Evolutionary conservation across 176 grass and related monocot species (phyloP), one percentile per base, ranked within the genome.

Genomic region (Triticum monococcum): DNA sequence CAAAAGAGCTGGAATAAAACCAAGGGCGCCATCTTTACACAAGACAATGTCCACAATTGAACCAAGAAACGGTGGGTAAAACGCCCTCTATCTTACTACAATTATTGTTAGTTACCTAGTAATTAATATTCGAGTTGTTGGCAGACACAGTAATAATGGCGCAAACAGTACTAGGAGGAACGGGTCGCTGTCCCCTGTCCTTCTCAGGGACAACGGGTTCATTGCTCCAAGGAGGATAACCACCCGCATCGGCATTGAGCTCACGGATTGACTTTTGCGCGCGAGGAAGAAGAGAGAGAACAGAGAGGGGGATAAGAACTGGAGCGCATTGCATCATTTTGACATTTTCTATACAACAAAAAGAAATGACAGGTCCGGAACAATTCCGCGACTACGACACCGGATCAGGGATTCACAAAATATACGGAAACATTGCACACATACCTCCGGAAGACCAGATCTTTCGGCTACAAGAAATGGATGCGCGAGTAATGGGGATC

Each of bases 241-340:
- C 72, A 92, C 91, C 85, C 16, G 82, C 84, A 59, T 82, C 64
- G 69, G 79, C 87, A 89, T 89, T 86, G 87, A 84, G 84, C 79
- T 75, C 75, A 65, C 18, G 13, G 83, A 81, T 84, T 84, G 81
- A 85, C 84, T 31, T 84, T 50, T 26, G 28, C 24, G 35, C 12
- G 57, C 20, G 69, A 87, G 17, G 30, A 84, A 66, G 25, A 54
- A 73, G 45, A 17, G 14, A 20, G 81, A 62, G 25, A 81, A 72
- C 68, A 32, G 7, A 40, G 45, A 54, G 2, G 26, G 11, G 52
- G 57, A 23, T 41, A 86, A 56, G 74, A 67, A 74, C 75, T n/a
- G 38, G 68, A 73, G 33, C 23, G 38, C 59, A 79, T 22, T 37
- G 36, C 81, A 31, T 43, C 40, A 57, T 85, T 81, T 82, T 78